A percentile compares a stretch with the other conserved stretches of the same genome.
These are phyloP conservation scores for Kwoniella dejecticola DNA, from an alignment of 768 basidiomycete species.

Conservation along the genomic window DNA sequence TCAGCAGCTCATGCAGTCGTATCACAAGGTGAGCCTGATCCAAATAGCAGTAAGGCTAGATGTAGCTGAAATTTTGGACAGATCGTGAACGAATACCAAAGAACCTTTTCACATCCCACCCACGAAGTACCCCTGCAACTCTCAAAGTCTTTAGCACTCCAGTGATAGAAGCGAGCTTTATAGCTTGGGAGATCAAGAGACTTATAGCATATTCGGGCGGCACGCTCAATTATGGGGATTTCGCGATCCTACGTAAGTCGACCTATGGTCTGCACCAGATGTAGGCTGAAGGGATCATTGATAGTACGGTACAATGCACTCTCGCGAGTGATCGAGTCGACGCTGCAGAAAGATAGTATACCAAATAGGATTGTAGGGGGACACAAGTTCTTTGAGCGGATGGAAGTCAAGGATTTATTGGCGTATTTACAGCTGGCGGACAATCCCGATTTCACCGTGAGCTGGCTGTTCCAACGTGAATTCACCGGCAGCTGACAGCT, in stretches of 20 bases:
- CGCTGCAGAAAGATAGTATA: slow-evolving; percentile 75
- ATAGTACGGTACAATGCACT: slow-evolving; percentile 81
- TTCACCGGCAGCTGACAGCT: slow-evolving; percentile 43
- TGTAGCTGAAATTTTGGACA: slow-evolving; percentile 48
- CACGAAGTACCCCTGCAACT: slow-evolving; percentile 65
- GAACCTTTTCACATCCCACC: slow-evolving; percentile 69
- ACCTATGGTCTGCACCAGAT: neutral
- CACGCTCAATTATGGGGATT: slow-evolving; percentile 70
- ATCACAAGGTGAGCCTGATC: slow-evolving; percentile 66
- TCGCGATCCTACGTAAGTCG: slow-evolving; percentile 75
- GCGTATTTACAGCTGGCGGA: slow-evolving; percentile 81
- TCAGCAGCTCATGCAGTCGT: slow-evolving; percentile 74
- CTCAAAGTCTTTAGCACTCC: slow-evolving; percentile 60
- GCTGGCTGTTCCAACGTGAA: slow-evolving; percentile 13
- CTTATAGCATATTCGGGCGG: slow-evolving; percentile 74
- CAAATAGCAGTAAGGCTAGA: neutral
- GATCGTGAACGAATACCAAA: slow-evolving; percentile 77
- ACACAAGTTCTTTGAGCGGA: slow-evolving; percentile 81
- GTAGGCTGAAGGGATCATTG: too few relatives aligned
- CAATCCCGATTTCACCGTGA: slow-evolving; percentile 59
- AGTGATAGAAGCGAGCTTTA: slow-evolving; percentile 67
- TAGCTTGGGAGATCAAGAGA: slow-evolving; percentile 76
- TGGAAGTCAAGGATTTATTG: slow-evolving; percentile 78
- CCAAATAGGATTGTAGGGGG: slow-evolving; percentile 75
- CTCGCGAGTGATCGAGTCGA: slow-evolving; percentile 72